Evolutionary conservation across 176 grass and related monocot genomes (phyloP).

Genomic region (Zea mays): DNA sequence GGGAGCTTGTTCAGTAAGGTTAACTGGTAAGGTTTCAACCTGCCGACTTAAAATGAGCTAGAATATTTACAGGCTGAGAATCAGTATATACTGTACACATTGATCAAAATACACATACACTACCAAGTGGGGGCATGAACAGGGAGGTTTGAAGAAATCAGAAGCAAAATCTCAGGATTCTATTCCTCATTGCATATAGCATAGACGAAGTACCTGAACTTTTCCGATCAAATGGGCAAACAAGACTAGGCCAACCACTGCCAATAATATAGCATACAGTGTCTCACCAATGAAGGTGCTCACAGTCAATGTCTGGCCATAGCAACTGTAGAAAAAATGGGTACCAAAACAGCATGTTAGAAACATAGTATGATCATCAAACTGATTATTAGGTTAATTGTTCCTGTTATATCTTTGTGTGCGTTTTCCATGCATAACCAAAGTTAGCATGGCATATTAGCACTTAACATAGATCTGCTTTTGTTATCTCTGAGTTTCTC

Average conservation of each 20-base stretch:
- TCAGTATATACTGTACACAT: not conserved
- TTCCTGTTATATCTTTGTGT: not conserved
- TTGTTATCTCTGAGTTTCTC: not conserved
- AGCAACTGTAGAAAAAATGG: slow-evolving; percentile 68
- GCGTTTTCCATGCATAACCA: not conserved
- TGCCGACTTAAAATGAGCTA: not conserved
- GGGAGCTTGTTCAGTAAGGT: not conserved
- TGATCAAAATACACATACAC: not conserved
- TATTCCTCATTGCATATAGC: not conserved
- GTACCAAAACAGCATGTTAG: slow-evolving; percentile 3
- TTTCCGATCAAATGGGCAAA: slow-evolving; percentile 98
- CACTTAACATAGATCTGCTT: not conserved
- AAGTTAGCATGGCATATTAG: slow-evolving; percentile 8
- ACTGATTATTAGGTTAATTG: not conserved
- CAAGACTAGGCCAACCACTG: slow-evolving; percentile 80
- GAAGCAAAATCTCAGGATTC: not conserved
- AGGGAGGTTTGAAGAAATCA: not conserved
- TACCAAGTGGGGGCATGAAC: not conserved
- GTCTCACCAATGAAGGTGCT: slow-evolving; percentile 98
- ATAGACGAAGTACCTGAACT: slow-evolving; percentile 66
- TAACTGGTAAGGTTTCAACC: not conserved
- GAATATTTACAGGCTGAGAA: slow-evolving; percentile 8
- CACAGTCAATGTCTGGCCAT: slow-evolving; percentile 82
- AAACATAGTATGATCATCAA: slow-evolving; percentile 17
- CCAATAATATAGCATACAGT: slow-evolving; percentile 86